Evolutionary conservation across 441 rosid genomes (phyloP).

Genomic region (Arabidopsis hybrid): DNA sequence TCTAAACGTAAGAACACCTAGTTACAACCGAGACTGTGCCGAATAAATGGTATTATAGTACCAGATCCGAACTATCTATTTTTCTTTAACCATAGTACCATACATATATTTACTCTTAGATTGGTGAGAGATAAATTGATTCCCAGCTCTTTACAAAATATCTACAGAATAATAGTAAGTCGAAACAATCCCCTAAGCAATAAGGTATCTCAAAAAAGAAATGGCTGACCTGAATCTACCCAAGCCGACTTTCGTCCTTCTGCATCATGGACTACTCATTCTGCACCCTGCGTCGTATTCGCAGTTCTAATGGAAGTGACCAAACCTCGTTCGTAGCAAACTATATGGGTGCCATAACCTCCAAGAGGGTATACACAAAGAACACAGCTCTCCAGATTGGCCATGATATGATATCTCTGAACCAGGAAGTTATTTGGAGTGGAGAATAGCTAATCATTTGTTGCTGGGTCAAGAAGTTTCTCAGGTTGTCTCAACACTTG

Average conservation of each 20-base stretch:
- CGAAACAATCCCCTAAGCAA: conserved; percentile 5
- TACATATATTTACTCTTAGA: neutral
- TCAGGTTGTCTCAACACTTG: conserved; percentile 45
- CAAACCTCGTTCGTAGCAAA: conserved; percentile 24
- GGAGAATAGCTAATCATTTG: conserved; percentile 36
- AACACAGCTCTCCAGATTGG: conserved; percentile 20
- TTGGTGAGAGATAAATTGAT: neutral
- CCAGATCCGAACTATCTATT: neutral
- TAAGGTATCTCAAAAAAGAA: neutral
- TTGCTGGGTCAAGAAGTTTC: conserved; percentile 40
- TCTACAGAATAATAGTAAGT: neutral
- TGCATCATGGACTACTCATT: conserved; percentile 23
- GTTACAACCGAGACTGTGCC: neutral
- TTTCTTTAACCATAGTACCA: neutral
- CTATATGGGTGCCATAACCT: conserved; percentile 6
- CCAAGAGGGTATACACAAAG: conserved; percentile 20
- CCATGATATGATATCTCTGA: conserved; percentile 26
- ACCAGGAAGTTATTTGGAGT: conserved; percentile 16
- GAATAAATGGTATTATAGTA: neutral
- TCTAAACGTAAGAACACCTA: neutral
- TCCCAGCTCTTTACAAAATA: conserved; percentile 18
- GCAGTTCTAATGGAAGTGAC: conserved; percentile 2
- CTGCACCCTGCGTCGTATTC: conserved; percentile 21
- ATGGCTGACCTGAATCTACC: conserved; percentile 19
- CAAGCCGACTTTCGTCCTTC: conserved; percentile 11